A percentile compares a stretch with the other conserved stretches of the same genome.
phyloP scores from a whole-genome alignment of 2,329 filamentous ascomycete species.

The Gaeumannomyces sp. region DNA sequence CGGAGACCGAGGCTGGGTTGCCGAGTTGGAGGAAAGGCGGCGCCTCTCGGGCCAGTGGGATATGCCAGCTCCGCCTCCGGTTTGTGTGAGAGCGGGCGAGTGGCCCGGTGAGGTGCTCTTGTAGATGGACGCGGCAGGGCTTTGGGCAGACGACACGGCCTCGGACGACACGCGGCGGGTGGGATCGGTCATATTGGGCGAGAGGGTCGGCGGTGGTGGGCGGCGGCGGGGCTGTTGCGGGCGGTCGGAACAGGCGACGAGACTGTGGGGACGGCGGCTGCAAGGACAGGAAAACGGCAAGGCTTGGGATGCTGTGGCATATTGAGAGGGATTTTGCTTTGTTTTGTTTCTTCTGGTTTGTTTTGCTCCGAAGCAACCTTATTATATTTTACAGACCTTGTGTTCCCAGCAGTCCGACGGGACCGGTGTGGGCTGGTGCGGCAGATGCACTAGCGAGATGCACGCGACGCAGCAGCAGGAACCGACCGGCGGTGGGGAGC shows the following conservation, averaged over 20 bases:
- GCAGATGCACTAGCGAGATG: neutral
- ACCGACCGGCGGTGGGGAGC: neutral
- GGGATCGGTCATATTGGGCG: slow-evolving; percentile 19
- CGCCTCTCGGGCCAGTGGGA: slow-evolving; percentile 13
- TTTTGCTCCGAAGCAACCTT: neutral
- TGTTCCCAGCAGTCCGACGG: neutral
- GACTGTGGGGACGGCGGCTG: slow-evolving; percentile 2
- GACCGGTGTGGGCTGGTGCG: neutral
- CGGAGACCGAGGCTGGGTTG: slow-evolving; percentile 11
- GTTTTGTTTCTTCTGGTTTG: neutral
- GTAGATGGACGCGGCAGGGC: slow-evolving; percentile 16
- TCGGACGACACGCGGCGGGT: slow-evolving; percentile 11
- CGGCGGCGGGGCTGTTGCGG: neutral
- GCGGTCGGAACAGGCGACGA: slow-evolving; percentile 1
- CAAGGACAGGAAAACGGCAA: neutral
- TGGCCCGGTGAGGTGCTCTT: slow-evolving; percentile 14
- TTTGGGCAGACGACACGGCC: slow-evolving; percentile 15
- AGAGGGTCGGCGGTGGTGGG: neutral
- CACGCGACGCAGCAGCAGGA: neutral
- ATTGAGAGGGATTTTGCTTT: neutral
- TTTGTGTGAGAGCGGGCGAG: slow-evolving; percentile 17
- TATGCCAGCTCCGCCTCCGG: slow-evolving; percentile 10
- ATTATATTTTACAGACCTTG: neutral
- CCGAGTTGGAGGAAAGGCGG: slow-evolving; percentile 14
- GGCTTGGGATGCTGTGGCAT: slow-evolving; percentile 7